A percentile compares a stretch with the other conserved stretches of the same genome.
phyloP scores from a whole-genome alignment of 2,329 filamentous ascomycete species.

The Pleomassaria siparia region DNA sequence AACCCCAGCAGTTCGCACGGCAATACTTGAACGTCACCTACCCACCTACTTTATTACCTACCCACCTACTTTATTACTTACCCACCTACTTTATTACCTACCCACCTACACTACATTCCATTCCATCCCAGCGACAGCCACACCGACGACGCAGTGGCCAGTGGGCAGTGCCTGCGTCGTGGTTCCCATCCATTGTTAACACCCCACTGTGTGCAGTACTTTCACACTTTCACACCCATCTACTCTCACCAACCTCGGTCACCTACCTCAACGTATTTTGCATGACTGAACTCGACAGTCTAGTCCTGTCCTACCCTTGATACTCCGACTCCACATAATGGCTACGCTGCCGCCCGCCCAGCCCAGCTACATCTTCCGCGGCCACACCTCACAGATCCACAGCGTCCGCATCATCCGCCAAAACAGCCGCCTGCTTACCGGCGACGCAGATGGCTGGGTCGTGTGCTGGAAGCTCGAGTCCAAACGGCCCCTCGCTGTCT shows the following conservation, averaged over 20 bases:
- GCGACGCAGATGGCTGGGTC: slow-evolving; percentile 87
- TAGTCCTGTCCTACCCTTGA: background rate
- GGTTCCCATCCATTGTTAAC: background rate
- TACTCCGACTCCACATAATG: slow-evolving; percentile 20
- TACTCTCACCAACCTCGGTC: slow-evolving; percentile 21
- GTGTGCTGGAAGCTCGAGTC: slow-evolving; percentile 82
- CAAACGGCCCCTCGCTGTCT: slow-evolving; percentile 79
- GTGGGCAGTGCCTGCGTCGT: slow-evolving; percentile 16
- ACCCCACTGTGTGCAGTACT: background rate
- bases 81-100: too few relatives aligned
- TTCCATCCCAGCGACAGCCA: too few relatives aligned
- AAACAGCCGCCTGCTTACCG: slow-evolving; percentile 79
- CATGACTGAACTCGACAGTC: too few relatives aligned
- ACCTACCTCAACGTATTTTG: background rate
- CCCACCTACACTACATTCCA: too few relatives aligned
- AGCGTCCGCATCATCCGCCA: slow-evolving; percentile 69
- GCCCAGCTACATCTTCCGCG: slow-evolving; percentile 74
- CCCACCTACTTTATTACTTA: too few relatives aligned
- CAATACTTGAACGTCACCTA: too few relatives aligned
- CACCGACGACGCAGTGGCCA: slow-evolving; percentile 5
- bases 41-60: too few relatives aligned
- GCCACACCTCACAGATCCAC: slow-evolving; percentile 81
- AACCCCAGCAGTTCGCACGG: too few relatives aligned
- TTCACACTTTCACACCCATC: slow-evolving; percentile 4
- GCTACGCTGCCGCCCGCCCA: slow-evolving; percentile 52